Base-by-base conservation (phyloP, 495 filamentous ascomycete genomes). In the Friedmanniomyces endolithicus region DNA sequence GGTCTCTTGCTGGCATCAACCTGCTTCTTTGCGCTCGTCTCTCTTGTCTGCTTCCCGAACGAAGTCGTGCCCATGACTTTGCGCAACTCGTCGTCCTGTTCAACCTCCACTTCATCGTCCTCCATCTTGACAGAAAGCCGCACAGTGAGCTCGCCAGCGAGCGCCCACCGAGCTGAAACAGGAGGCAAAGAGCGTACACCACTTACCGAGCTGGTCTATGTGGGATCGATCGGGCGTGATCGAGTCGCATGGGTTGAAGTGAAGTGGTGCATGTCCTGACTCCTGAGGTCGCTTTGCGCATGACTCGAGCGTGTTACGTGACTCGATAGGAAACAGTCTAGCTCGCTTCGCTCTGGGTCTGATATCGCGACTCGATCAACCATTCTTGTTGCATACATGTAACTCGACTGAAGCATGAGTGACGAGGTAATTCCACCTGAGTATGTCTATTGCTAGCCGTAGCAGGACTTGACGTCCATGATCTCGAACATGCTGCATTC, bases 1-100 rank as follows among this genome's bases (percentile, higher is more conserved):
- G 50, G 57, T 63, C 92, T 77, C 68, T 83, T 87, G 55, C 84
- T 82, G 57, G 77, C 81, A 48, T 89, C 78, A 52, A 96, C 81
- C 68, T 95, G 88, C 43, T 81, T 78, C 40, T 81, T 78, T 37
- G 94, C 75, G 68, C 95, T 80, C 49, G 85, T 72, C 50, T 80
- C 76, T 63, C 78, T 82, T 29, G 78, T 71, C 64, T 86, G 84
- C 68, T 90, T 94, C 29, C 92, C 92, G 62, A 98, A 98, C 17
- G 61, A 55, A 11, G 87, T 80, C 0, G 79, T 74, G 1, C 90
- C 90, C 44, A 96, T 70, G 68, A 86, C 92, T 29, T 80, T 76
- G 55, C 86, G 84, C 75, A 96, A 80, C 25, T 82, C 82, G 52
- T 96, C 87, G 68, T 92, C 83, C 48, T 66, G 60, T n/a, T 59